phyloP scores from a whole-genome alignment of 2,329 filamentous ascomycete genomes.

The Scytalidium lignicola region DNA sequence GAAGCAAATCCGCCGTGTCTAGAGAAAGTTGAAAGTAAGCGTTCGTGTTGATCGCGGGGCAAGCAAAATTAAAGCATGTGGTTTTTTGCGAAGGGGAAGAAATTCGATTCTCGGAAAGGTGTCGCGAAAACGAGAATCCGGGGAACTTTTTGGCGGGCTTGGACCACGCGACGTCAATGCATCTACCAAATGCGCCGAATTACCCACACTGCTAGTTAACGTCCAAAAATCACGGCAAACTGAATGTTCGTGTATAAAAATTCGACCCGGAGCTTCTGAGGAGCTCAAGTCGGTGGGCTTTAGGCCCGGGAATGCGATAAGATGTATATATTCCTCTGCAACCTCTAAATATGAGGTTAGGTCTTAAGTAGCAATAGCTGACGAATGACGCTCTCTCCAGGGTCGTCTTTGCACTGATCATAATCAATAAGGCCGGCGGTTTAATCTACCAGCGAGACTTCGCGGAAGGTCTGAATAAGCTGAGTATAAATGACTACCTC shows the following conservation, averaged over 20 bases:
- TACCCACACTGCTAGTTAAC: neutral
- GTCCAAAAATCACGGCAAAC: neutral
- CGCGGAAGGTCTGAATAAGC: conserved; percentile 76
- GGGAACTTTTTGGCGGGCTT: too few relatives aligned
- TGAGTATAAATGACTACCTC: conserved; percentile 93
- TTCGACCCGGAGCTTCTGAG: neutral
- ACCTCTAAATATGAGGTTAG: too few relatives aligned
- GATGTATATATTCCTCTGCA: conserved; percentile 7
- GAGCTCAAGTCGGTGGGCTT: neutral
- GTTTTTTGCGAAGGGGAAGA: neutral
- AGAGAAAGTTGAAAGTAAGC: too few relatives aligned
- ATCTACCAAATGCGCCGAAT: neutral
- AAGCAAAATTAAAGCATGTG: neutral
- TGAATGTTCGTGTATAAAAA: neutral
- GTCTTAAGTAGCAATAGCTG: too few relatives aligned
- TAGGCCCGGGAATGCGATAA: neutral
- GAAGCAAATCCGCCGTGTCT: too few relatives aligned
- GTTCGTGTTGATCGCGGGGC: neutral
- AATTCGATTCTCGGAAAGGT: neutral
- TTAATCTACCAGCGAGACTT: conserved; percentile 96
- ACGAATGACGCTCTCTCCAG: conserved; percentile 47
- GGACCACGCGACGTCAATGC: neutral
- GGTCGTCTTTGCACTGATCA: conserved; percentile 91
- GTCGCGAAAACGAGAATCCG: neutral
- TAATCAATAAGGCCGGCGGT: conserved; percentile 98